phyloP scores from a whole-genome alignment of 2,329 filamentous ascomycete species.

The Cadophora luteo-olivacea region DNA sequence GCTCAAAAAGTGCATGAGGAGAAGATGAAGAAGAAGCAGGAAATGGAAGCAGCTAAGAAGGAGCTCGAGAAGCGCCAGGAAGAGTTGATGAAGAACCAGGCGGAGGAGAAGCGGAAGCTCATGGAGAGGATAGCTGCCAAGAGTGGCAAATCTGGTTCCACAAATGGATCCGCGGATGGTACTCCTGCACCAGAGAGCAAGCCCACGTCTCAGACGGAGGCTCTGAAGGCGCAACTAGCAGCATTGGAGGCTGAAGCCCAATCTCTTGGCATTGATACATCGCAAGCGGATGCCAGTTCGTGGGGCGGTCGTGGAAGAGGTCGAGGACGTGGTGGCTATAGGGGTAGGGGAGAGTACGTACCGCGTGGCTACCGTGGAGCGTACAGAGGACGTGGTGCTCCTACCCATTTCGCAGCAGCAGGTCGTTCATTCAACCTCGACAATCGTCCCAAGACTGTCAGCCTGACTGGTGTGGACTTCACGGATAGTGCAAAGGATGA shows the following conservation, averaged over 20 bases:
- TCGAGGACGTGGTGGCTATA: constrained; percentile 47
- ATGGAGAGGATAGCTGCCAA: constrained; percentile 67
- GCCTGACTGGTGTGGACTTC: constrained; percentile 68
- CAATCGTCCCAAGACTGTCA: constrained; percentile 74
- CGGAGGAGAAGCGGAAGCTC: constrained; percentile 68
- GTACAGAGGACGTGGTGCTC: constrained; percentile 52
- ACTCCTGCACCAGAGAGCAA: constrained; percentile 40
- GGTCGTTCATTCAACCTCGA: constrained; percentile 69
- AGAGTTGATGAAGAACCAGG: constrained; percentile 66
- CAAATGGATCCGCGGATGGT: constrained; percentile 29
- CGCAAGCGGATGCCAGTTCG: constrained; percentile 51
- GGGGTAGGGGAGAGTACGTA: constrained; percentile 47
- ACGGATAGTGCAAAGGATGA: constrained; percentile 70
- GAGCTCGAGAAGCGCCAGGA: constrained; percentile 71
- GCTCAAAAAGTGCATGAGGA: constrained; percentile 74
- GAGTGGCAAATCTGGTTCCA: constrained; percentile 44
- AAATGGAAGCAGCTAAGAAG: constrained; percentile 65
- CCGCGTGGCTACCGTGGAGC: constrained; percentile 51
- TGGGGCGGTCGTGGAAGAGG: constrained; percentile 51
- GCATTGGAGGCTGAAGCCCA: constrained; percentile 76
- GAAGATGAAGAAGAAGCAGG: constrained; percentile 65
- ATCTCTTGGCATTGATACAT: constrained; percentile 68
- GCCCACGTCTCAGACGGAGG: constrained; percentile 59
- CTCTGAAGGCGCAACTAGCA: constrained; percentile 73
- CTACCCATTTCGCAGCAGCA: constrained; percentile 31